These are phyloP conservation scores for Penicillium coffeae DNA, from an alignment of 495 filamentous ascomycete genomes.

Conservation along the genomic window DNA sequence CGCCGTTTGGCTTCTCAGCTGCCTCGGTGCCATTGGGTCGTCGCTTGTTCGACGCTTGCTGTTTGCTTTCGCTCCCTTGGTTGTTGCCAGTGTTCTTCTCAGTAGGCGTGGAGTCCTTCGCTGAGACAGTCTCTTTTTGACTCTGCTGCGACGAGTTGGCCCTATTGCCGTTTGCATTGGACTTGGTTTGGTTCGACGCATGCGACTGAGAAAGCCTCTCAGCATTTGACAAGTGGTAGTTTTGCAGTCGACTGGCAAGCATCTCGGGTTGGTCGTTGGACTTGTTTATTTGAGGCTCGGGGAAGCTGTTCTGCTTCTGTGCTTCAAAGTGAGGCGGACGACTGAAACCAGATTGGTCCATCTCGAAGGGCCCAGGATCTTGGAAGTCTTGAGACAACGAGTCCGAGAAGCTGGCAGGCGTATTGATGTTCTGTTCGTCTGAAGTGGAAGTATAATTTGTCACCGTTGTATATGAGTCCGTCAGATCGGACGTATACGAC, in stretches of 20 bases:
- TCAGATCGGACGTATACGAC: conserved; percentile 22
- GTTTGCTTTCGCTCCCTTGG: conserved; percentile 18
- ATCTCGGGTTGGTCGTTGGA: conserved; percentile 27
- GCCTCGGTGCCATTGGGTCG: conserved; percentile 31
- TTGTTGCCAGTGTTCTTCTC: conserved; percentile 25
- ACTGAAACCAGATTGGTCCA: conserved; percentile 29
- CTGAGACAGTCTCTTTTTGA: conserved; percentile 27
- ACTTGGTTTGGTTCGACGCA: conserved; percentile 18
- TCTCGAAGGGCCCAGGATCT: conserved; percentile 36
- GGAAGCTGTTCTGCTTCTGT: conserved; percentile 12
- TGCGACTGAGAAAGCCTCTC: conserved; percentile 30
- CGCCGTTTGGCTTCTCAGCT: conserved; percentile 37
- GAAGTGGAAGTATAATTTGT: conserved; percentile 37
- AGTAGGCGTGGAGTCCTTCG: conserved; percentile 26
- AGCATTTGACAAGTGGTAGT: conserved; percentile 35
- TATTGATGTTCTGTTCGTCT: conserved; percentile 40
- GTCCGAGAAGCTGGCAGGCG: conserved; percentile 41
- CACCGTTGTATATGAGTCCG: conserved; percentile 31
- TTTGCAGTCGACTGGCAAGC: conserved; percentile 38
- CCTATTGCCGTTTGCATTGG: conserved; percentile 30
- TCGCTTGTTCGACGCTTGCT: conserved; percentile 25
- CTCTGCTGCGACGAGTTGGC: conserved; percentile 11
- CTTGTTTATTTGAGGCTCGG: conserved; percentile 9
- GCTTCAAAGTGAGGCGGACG: conserved; percentile 25
- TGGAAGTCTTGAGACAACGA: conserved; percentile 40